Evolutionary conservation across 495 filamentous ascomycete genomes (phyloP).

Genomic region (Aspergillus asperescens): DNA sequence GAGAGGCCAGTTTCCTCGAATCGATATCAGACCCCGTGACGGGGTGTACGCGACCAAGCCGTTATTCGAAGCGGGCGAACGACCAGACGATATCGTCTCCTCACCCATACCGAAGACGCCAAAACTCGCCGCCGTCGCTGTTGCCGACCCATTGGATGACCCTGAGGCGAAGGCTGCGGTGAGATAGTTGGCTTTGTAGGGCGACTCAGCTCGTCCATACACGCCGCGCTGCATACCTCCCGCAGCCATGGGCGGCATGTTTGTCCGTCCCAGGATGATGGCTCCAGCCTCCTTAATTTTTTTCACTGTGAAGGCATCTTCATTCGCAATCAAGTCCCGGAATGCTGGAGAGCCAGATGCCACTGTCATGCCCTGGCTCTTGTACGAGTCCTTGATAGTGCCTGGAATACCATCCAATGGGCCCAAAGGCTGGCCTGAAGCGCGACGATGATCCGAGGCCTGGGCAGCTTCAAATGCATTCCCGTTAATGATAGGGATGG

Average conservation of each 20-base stretch:
- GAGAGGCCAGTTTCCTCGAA: constrained; percentile 33
- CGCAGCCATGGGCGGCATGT: constrained; percentile 41
- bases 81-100: constrained; percentile 37
- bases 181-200: constrained; percentile 29
- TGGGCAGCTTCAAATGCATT: constrained; percentile 28
- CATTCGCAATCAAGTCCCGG: constrained; percentile 54
- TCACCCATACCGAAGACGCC: constrained; percentile 36
- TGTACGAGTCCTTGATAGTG: constrained; percentile 67
- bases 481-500: constrained; percentile 30
- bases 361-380: constrained; percentile 61
- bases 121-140: constrained; percentile 32
- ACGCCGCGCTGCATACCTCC: constrained; percentile 39
- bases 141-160: constrained; percentile 36
- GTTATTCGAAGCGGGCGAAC: constrained; percentile 36
- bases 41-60: constrained; percentile 36
- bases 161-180: constrained; percentile 35
- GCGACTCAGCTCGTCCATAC: constrained; percentile 35
- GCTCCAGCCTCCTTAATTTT: constrained; percentile 49
- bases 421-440: constrained; percentile 27
- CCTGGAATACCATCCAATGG: constrained; percentile 68
- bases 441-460: constrained; percentile 29
- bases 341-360: constrained; percentile 50
- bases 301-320: constrained; percentile 61
- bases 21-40: constrained; percentile 31
- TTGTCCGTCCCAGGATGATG: constrained; percentile 53